These are phyloP conservation scores for Acaromyces ingoldii DNA, from an alignment of 1,284 basidiomycete species.

Conservation along the genomic window DNA sequence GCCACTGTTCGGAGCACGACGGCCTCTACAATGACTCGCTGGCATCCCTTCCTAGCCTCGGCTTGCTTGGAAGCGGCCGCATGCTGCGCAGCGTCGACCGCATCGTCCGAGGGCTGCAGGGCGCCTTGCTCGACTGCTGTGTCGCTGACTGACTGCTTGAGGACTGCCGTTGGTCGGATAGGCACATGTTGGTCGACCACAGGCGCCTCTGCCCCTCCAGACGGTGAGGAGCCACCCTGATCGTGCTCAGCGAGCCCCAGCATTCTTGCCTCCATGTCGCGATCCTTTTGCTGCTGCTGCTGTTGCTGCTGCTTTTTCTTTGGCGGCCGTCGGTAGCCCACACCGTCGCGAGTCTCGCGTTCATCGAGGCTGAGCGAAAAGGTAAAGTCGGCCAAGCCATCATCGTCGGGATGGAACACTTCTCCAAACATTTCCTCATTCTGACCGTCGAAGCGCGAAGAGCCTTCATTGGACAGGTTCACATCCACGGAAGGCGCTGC, in stretches of 20 bases:
- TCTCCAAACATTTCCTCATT: not conserved
- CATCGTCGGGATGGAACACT: not conserved
- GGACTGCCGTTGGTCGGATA: not conserved
- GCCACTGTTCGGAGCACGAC: not conserved
- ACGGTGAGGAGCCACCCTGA: too few relatives aligned
- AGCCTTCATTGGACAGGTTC: not conserved
- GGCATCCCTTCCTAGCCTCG: not conserved
- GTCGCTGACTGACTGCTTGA: not conserved
- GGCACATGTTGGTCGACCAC: too few relatives aligned
- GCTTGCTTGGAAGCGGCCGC: not conserved
- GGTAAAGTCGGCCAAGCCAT: not conserved
- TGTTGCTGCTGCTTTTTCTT: not conserved
- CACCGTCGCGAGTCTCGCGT: not conserved
- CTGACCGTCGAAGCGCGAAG: not conserved
- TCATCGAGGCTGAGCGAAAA: constrained; percentile 5
- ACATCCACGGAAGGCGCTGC: not conserved
- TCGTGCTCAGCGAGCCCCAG: too few relatives aligned
- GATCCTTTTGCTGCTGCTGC: not conserved
- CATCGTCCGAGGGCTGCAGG: not conserved
- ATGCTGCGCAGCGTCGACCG: not conserved
- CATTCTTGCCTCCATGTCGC: not conserved
- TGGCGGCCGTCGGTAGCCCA: not conserved
- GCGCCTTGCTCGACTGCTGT: not conserved
- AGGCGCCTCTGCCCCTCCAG: too few relatives aligned
- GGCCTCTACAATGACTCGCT: not conserved